These are phyloP conservation scores for Naegleria gruberi DNA, from an alignment of 208 protist genomes.

Conservation along the genomic window DNA sequence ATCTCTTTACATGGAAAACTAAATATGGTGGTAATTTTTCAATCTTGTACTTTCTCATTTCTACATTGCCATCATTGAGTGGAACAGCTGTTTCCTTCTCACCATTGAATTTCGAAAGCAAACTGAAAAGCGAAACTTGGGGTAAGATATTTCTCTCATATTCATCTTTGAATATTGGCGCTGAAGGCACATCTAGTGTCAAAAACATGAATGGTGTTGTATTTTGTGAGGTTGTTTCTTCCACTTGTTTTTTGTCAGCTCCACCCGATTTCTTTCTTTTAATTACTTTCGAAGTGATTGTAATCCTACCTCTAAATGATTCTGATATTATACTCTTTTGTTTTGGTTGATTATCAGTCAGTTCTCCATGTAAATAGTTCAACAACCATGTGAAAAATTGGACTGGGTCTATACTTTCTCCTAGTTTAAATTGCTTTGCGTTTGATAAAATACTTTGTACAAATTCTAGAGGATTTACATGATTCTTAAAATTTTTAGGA, in stretches of 20 bases:
- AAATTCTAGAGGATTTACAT: conserved; percentile 64
- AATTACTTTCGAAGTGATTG: background rate
- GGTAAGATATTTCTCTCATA: conserved; percentile 57
- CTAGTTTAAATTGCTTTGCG: background rate
- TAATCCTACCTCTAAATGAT: conserved; percentile 34
- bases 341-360: background rate
- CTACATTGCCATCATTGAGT: conserved; percentile 22
- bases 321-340: conserved; percentile 40
- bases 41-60: conserved; percentile 42
- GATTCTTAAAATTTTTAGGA: conserved; percentile 55
- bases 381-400: conserved; percentile 64
- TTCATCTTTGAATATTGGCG: conserved; percentile 58
- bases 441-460: conserved; percentile 38
- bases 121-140: conserved; percentile 44
- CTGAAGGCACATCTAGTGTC: conserved; percentile 52
- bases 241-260: background rate
- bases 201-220: conserved; percentile 42
- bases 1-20: conserved; percentile 56
- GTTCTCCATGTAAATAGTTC: conserved; percentile 45
- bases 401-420: conserved; percentile 45
- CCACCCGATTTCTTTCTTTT: background rate
- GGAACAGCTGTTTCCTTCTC: background rate
- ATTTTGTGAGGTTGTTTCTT: background rate
- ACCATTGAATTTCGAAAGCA: conserved; percentile 59
- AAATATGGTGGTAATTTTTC: conserved; percentile 53